phyloP scores from a whole-genome alignment of 2,329 filamentous ascomycete species.

The Cyphellophora attinorum region DNA sequence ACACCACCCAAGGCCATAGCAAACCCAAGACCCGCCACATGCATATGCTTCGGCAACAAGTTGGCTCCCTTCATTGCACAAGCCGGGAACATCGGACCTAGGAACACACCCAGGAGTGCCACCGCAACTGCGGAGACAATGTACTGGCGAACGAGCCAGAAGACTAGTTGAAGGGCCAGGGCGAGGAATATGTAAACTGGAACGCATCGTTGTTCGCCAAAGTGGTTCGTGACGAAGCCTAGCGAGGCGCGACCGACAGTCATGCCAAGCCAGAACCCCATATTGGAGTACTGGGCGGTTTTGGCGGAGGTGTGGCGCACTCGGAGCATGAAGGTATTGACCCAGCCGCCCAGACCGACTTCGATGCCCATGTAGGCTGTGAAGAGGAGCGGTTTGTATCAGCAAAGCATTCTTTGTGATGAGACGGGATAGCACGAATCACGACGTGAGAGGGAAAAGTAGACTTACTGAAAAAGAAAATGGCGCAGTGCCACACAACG shows the following conservation, averaged over 20 bases:
- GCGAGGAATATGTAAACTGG: slow-evolving; percentile 51
- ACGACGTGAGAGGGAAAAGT: too few relatives aligned
- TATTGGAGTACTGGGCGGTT: slow-evolving; percentile 63
- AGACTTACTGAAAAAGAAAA: slow-evolving; percentile 53
- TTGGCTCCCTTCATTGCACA: slow-evolving; percentile 59
- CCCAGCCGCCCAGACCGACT: slow-evolving; percentile 55
- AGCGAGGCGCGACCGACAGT: slow-evolving; percentile 61
- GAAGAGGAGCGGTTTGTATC: too few relatives aligned
- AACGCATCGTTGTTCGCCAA: slow-evolving; percentile 60
- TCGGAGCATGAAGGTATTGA: slow-evolving; percentile 71
- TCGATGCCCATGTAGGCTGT: slow-evolving; percentile 67
- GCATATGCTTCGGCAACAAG: slow-evolving; percentile 59
- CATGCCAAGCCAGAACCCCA: slow-evolving; percentile 66
- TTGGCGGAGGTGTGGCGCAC: slow-evolving; percentile 62
- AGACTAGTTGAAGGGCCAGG: slow-evolving; percentile 58
- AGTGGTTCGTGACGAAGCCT: slow-evolving; percentile 57
- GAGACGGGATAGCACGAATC: too few relatives aligned
- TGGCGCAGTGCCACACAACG: slow-evolving; percentile 61
- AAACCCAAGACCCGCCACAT: slow-evolving; percentile 68
- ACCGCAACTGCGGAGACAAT: slow-evolving; percentile 63
- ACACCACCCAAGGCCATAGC: slow-evolving; percentile 64
- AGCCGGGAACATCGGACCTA: slow-evolving; percentile 67
- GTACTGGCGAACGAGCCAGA: slow-evolving; percentile 70
- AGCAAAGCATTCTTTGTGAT: too few relatives aligned
- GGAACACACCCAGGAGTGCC: slow-evolving; percentile 62